phyloP scores from a whole-genome alignment of 1,284 basidiomycete genomes.

The Microbotryomycetes sp. region DNA sequence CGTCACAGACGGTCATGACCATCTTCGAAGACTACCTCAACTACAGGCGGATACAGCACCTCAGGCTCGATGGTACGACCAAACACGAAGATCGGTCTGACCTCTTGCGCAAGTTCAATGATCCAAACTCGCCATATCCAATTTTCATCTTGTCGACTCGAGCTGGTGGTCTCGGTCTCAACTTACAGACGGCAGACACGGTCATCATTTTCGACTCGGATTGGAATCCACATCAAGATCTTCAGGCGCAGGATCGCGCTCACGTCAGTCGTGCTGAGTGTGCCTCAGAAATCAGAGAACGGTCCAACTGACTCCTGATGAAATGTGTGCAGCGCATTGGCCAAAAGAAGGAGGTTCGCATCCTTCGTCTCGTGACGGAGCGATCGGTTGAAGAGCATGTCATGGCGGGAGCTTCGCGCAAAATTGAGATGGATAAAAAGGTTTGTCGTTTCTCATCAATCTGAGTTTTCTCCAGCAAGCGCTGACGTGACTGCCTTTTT shows the following conservation, averaged over 20 bases:
- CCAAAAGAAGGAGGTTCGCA: conserved; percentile 96
- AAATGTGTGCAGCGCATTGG: conserved; percentile 92
- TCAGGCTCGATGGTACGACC: conserved; percentile 94
- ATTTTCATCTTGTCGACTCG: conserved; percentile 95
- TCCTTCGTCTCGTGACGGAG: conserved; percentile 93
- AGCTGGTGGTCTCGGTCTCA: conserved; percentile 94
- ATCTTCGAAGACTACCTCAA: conserved; percentile 98
- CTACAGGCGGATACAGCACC: conserved; percentile 80
- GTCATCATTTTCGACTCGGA: conserved; percentile 80
- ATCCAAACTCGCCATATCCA: conserved; percentile 77
- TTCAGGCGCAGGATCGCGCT: conserved; percentile 61
- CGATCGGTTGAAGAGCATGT: conserved; percentile 92
- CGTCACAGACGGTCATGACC: conserved; percentile 80
- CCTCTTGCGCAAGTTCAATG: conserved; percentile 86
- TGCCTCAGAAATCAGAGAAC: not conserved
- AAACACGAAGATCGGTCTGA: conserved; percentile 95
- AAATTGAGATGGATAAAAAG: conserved; percentile 98
- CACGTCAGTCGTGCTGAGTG: conserved; percentile 9
- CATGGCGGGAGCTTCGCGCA: conserved; percentile 76
- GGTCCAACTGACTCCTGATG: not conserved
- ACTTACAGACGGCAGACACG: conserved; percentile 96
- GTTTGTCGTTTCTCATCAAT: conserved; percentile 47
- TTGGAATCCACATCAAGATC: conserved; percentile 82
- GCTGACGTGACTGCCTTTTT: not conserved
- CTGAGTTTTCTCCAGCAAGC: not conserved